Base-by-base conservation (phyloP, 2,329 filamentous ascomycete genomes). In the Microcyclosporella mali region DNA sequence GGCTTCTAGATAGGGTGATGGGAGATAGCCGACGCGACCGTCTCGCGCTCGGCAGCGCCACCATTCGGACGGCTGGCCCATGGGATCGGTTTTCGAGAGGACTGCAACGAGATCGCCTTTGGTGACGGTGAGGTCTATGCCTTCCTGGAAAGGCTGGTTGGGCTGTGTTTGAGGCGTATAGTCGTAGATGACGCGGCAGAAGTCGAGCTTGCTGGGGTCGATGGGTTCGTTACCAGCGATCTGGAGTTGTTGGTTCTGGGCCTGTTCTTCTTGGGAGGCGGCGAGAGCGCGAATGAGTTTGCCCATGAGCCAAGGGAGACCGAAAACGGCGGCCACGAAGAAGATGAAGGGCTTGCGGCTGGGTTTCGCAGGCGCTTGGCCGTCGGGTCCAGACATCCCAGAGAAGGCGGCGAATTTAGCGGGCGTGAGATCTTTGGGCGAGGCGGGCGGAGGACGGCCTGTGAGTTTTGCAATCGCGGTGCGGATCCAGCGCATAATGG, bases 331-430 rank as follows among this genome's bases (percentile, higher is more conserved):
- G 33, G 94, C 73, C 47, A 95, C 73, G 73, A 98, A 98, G 73
- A 98, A 90, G 61, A 98, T 77, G 58, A 98, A 87, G 0, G 92
- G 92, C 66, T 97, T 98, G 64, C 86, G 88, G 61, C 87, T 95
- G 14, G 90, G 89, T 56, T 81, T 82, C 3, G 85, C 70, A 12
- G 73, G 74, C 0, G 82, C 74, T 2, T 79, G 75, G 53, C 85
- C 87, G 55, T 88, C 78, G 10, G 79, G 78, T 60, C 71, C 77
- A 52, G 42, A 49, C 27, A 47, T 42, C 42, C 85, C 87, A 63
- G 89, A 82, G 62, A 98, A 98, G 18, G 79, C 79, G 30, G 90
- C 89, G 65, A 98, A 98, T 43, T 88, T 87, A 17, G 88, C 82
- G 1, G 92, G 89, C 0, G 89, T 98, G 30, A 98, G 77, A 3